Evolutionary conservation across 768 basidiomycete species (phyloP), one percentile per base, ranked within the genome.

Genomic region (Boletus rufocinnamomeus): DNA sequence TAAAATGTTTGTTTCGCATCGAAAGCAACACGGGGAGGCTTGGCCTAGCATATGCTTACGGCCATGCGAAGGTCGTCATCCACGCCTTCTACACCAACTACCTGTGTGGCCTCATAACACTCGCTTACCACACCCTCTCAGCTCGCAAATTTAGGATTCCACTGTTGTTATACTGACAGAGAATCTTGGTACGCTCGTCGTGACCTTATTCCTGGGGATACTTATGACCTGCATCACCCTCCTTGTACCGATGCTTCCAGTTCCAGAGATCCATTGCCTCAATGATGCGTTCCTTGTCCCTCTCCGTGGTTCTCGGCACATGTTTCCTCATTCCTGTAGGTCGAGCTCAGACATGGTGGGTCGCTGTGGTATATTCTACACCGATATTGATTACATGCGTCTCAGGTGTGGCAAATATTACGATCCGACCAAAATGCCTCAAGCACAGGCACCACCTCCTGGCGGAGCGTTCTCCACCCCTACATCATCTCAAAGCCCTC

Each of bases 321-420:
- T 61, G 47, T 49, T 43, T 68, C 19, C 50, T 70, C 38, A 40
- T 63, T n/a, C 56, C 58, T 54, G 51, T 52, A 23, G 52, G 46
- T 11, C 50, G 16, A 16, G 66, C 72, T 41, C 72, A 70, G 53
- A 73, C 72, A 61, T 72, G 70, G 70, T 72, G 27, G 11, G 72
- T 52, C 17, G 16, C 63, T 32, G 35, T 25, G 21, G 25, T 27
- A 16, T 40, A 19, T 41, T 35, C 16, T 9, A 14, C 0, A 19
- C 10, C 23, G 2, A n/a, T n/a, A 25, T 43, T 23, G 21, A 48
- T 52, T n/a, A 47, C 57, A 52, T 34, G 49, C 19, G 41, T 54
- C 23, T 45, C 41, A 82, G 70, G 69, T 71, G 83, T 58, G 79
- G 78, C 40, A 85, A 85, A 65, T 77, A 84, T 57, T 85, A 85